These are phyloP conservation scores for Candida tallmaniae DNA, from an alignment of 805 yeast species.

Conservation along the genomic window DNA sequence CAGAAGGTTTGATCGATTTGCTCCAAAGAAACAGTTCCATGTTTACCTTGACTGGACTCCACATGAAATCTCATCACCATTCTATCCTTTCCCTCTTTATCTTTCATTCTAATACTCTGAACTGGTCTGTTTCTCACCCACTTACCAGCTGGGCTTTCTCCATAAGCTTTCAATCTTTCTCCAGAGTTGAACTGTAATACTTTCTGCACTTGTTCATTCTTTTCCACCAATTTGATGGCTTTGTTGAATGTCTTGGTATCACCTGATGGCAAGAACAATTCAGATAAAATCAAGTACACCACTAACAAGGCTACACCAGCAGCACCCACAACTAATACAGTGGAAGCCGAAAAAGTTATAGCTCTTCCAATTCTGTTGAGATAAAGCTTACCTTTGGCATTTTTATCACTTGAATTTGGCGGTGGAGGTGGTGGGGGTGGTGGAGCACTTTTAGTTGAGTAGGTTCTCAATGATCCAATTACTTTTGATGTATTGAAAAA, in stretches of 20 bases:
- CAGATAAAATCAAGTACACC: constrained; percentile 71
- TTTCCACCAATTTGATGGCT: constrained; percentile 73
- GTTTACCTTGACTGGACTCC: constrained; percentile 56
- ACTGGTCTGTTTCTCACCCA: constrained; percentile 91
- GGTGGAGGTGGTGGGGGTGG: constrained; percentile 38
- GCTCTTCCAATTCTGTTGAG: constrained; percentile 50
- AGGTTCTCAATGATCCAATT: constrained; percentile 4
- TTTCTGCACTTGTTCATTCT: constrained; percentile 55
- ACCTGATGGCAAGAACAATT: constrained; percentile 82
- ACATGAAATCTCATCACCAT: constrained; percentile 83
- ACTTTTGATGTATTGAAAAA: neutral
- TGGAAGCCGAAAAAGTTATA: constrained; percentile 57
- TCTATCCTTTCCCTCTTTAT: constrained; percentile 75
- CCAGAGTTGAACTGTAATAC: constrained; percentile 51
- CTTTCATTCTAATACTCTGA: constrained; percentile 60
- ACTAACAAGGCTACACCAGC: constrained; percentile 63
- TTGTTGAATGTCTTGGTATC: constrained; percentile 88
- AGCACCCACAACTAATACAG: constrained; percentile 63
- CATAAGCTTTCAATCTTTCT: constrained; percentile 74
- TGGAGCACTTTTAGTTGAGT: constrained; percentile 17
- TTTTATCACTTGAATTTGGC: constrained; percentile 29
- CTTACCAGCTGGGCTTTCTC: constrained; percentile 64
- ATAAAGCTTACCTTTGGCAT: constrained; percentile 37
- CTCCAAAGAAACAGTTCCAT: constrained; percentile 75
- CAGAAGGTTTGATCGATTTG: constrained; percentile 66